A percentile compares a stretch with the other conserved stretches of the same genome.
These are phyloP conservation scores for Ophiostoma australiae DNA, from an alignment of 2,329 filamentous ascomycete genomes.

Conservation along the genomic window DNA sequence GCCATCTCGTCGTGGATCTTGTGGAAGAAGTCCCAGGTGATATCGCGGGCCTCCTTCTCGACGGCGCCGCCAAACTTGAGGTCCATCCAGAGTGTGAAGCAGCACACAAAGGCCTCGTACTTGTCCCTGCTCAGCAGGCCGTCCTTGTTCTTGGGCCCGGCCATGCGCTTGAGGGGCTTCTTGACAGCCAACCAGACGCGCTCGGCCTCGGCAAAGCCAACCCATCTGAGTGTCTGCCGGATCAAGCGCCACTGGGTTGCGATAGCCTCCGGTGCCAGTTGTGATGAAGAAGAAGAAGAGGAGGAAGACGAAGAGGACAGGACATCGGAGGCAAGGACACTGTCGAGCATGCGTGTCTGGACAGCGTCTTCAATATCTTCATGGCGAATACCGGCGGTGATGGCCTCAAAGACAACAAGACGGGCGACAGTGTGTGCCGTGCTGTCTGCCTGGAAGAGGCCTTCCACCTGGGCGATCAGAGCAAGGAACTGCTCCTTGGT, in stretches of 20 bases:
- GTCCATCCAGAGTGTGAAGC: slow-evolving; percentile 33
- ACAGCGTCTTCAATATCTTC: slow-evolving; percentile 43
- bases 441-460: background rate
- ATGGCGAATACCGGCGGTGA: slow-evolving; percentile 40
- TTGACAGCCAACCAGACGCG: slow-evolving; percentile 29
- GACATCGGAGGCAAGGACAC: slow-evolving; percentile 29
- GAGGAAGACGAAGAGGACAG: background rate
- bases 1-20: slow-evolving; percentile 28
- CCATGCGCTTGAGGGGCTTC: slow-evolving; percentile 10
- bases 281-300: background rate
- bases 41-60: slow-evolving; percentile 30
- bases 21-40: slow-evolving; percentile 31
- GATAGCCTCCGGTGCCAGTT: slow-evolving; percentile 5
- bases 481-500: slow-evolving; percentile 43
- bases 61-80: slow-evolving; percentile 29
- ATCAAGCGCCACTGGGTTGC: slow-evolving; percentile 30
- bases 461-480: slow-evolving; percentile 42
- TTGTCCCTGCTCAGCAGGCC: slow-evolving; percentile 29
- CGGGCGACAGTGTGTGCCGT: slow-evolving; percentile 30
- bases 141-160: slow-evolving; percentile 16
- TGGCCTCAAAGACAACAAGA: slow-evolving; percentile 41
- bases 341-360: slow-evolving; percentile 38
- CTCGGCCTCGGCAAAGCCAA: slow-evolving; percentile 29
- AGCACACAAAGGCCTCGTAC: slow-evolving; percentile 34
- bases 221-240: slow-evolving; percentile 31